Evolutionary conservation across 2,329 filamentous ascomycete species (phyloP), one percentile per base, ranked within the genome.

Genomic region (Fusarium tanahbumbuense): DNA sequence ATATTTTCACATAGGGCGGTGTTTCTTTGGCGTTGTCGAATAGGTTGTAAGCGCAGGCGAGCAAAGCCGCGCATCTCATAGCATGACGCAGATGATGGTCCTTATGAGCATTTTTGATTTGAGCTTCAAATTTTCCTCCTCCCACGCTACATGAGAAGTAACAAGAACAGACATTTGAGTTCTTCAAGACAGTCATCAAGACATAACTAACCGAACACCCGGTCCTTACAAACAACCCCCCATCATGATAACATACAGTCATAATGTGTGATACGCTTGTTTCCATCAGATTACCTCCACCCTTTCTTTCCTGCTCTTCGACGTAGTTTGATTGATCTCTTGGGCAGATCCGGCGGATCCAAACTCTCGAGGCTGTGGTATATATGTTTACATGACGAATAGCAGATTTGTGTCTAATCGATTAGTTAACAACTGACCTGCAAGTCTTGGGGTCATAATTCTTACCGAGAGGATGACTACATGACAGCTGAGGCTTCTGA

Each of bases 401-500:
- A 89, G 80, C 48, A 90, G 78, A 76, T 89, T 87, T 62, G 88
- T 90, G 77, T 90, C 88, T 89, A 64, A 20, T 32, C 7, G 16
- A 55, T 18, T n/a, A 25, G 60, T 73, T 49, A 73, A 65, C 22
- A 3, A 47, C 23, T 47, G 28, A 23, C 45, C 45, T 37, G 9
- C 22, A 37, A 9, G 20, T 22, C 23, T 30, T 4, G 18, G 11
- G 41, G 13, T 9, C 15, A 28, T 30, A 32, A 56, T 44, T 55
- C 90, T 84, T 90, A 98, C 95, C 93, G 80, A 99, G 85, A 59
- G 96, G 96, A 81, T 99, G 96, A 81, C 94, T 98, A 84, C 94
- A 97, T 77, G 94, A 98, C 74, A 99, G 85, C 84, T 99, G 96
- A 61, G 96, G 96, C 84, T 97, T 97, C 84, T 99, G 96, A 13